Evolutionary conservation across 441 rosid genomes (phyloP), one percentile per base, ranked within the genome.

Genomic region (Pelargonium australe): DNA sequence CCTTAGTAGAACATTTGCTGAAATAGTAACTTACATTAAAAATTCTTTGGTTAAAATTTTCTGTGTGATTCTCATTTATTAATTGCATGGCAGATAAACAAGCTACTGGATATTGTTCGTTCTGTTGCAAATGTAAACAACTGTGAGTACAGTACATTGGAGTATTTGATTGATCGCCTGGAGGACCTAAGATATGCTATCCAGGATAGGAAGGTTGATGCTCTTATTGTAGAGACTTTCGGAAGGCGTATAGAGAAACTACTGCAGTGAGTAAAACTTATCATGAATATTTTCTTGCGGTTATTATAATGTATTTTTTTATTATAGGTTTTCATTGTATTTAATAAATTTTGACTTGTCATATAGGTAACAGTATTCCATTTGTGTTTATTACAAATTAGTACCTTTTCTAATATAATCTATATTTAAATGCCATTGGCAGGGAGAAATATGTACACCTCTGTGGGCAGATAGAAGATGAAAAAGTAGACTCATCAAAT

Each of bases 211-310:
- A 92, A 90, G 79, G 97, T 90, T 75, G 99, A 92, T 78, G 99
- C 96, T 8, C 95, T 95, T 57, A 83, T 92, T 67, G 95, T 95
- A 34, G 99, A 95, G 86, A 95, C 99, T 7, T 92, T 95, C 82
- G 99, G 99, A 75, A 83, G 99, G 80, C 88, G 98, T 43, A 89
- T 90, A 72, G 98, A 95, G 88, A 95, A 90, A 80, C 88, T 95
- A 71, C 73, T 92, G 67, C 97, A 90, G 98, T 90, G 79, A 92
- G 85, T 40, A 41, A 65, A 69, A 19, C 20, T 69, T 69, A 17
- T 14, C 40, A 16, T 31, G 67, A 19, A 14, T 19, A 45, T 67
- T 68, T 67, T 66, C 63, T 77, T 20, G 34, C 17, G 13, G 44
- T 63, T 43, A 19, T 14, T 43, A 16, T 8, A 7, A 73, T 44